Percentiles rank a stretch among this genome's conserved stretches.
These are phyloP conservation scores for Pluteus cervinus DNA, from an alignment of 768 basidiomycete species.

Conservation along the genomic window DNA sequence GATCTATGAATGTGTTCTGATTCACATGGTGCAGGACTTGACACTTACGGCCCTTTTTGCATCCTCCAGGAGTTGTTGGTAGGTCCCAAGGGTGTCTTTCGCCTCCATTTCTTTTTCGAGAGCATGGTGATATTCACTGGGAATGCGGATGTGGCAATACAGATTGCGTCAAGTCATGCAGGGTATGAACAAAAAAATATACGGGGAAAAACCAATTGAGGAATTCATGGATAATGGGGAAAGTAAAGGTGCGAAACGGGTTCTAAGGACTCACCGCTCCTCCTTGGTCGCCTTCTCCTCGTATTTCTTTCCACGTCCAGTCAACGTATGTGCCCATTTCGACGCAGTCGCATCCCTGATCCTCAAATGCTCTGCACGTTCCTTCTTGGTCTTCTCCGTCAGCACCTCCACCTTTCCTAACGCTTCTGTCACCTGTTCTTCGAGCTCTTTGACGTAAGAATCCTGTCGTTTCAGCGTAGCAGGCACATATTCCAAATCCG, in stretches of 20 bases:
- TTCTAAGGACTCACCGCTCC: slow-evolving; percentile 28
- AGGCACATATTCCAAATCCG: slow-evolving; percentile 34
- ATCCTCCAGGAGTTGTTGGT: slow-evolving; percentile 26
- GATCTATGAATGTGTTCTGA: too few relatives aligned
- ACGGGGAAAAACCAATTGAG: too few relatives aligned
- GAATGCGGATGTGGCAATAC: neutral
- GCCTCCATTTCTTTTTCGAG: slow-evolving; percentile 34
- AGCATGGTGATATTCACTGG: slow-evolving; percentile 41
- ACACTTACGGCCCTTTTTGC: slow-evolving; percentile 29
- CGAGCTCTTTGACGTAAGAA: slow-evolving; percentile 27
- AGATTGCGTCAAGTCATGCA: too few relatives aligned
- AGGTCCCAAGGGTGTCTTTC: slow-evolving; percentile 23
- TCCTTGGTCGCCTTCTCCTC: slow-evolving; percentile 37
- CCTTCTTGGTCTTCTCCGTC: slow-evolving; percentile 34
- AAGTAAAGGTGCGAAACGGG: neutral
- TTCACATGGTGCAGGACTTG: neutral
- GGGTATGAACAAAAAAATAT: too few relatives aligned
- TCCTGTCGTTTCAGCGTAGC: slow-evolving; percentile 30
- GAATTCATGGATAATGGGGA: neutral
- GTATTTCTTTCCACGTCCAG: slow-evolving; percentile 36
- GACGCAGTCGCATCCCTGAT: slow-evolving; percentile 33
- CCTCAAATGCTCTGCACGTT: slow-evolving; percentile 35
- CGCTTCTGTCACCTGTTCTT: slow-evolving; percentile 18
- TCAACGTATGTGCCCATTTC: slow-evolving; percentile 31
- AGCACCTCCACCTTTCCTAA: slow-evolving; percentile 21